Evolutionary conservation across 2,329 filamentous ascomycete genomes (phyloP).

Genomic region (Chlorencoelia australis): DNA sequence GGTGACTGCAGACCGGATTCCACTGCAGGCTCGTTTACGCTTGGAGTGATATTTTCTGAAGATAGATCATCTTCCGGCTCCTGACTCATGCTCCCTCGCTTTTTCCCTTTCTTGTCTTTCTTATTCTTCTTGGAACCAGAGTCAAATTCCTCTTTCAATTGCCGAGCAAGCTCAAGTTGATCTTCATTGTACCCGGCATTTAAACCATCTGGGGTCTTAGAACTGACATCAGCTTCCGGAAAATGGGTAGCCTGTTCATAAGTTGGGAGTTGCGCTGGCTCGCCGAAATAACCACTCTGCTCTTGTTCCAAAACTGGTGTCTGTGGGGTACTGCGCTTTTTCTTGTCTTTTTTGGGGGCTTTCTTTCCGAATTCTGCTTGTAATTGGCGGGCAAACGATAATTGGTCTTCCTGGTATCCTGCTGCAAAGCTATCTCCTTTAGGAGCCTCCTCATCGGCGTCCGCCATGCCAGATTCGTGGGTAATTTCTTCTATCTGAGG

Average conservation of each 20-base stretch:
- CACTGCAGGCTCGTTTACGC: conserved; percentile 9
- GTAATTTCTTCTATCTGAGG: conserved; percentile 2
- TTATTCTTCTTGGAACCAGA: conserved; percentile 29
- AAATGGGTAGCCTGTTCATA: conserved; percentile 3
- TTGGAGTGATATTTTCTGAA: conserved; percentile 6
- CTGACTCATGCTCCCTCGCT: conserved; percentile 5
- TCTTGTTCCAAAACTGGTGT: background rate
- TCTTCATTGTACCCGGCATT: conserved; percentile 18
- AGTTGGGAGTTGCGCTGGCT: background rate
- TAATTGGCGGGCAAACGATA: conserved; percentile 11
- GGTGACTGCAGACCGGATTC: background rate
- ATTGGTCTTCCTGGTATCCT: conserved; percentile 7
- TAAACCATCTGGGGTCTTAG: conserved; percentile 10
- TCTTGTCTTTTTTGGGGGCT: conserved; percentile 18
- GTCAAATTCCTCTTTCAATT: conserved; percentile 22
- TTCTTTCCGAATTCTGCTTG: conserved; percentile 19
- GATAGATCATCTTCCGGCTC: background rate
- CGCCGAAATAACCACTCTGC: background rate
- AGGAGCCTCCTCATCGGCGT: conserved; percentile 1
- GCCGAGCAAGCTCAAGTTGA: conserved; percentile 21
- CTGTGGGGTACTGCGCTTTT: conserved; percentile 1
- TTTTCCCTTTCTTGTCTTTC: conserved; percentile 26
- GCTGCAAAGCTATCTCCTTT: conserved; percentile 4
- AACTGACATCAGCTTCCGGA: conserved; percentile 1
- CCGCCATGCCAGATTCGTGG: background rate